phyloP scores from a whole-genome alignment of 352 stramenopile genomes.

The Phytopythium helicoides region DNA sequence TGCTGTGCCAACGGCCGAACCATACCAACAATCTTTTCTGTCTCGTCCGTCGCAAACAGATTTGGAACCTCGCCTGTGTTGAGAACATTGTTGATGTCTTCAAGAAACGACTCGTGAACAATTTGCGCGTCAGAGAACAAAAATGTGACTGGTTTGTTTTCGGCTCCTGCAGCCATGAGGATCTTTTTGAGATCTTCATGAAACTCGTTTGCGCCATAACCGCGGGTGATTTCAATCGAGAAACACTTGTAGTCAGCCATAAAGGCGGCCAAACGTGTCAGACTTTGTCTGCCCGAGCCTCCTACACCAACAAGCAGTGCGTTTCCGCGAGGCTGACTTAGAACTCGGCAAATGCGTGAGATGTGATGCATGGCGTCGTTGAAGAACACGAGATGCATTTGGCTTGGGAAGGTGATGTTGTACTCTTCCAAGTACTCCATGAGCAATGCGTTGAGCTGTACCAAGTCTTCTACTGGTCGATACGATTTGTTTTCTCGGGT shows the following conservation, averaged over 20 bases:
- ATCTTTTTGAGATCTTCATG: slow-evolving; percentile 93
- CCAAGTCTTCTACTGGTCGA: slow-evolving; percentile 60
- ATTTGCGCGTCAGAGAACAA: slow-evolving; percentile 94
- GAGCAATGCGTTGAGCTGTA: slow-evolving; percentile 72
- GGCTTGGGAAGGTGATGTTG: slow-evolving; percentile 91
- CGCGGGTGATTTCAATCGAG: slow-evolving; percentile 92
- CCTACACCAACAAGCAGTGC: slow-evolving; percentile 91
- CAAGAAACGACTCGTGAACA: slow-evolving; percentile 91
- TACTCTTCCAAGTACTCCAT: slow-evolving; percentile 93
- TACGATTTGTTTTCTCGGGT: slow-evolving; percentile 79
- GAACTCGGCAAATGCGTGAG: slow-evolving; percentile 89
- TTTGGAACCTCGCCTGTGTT: slow-evolving; percentile 94
- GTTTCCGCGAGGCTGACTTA: slow-evolving; percentile 91
- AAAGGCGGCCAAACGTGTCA: slow-evolving; percentile 89
- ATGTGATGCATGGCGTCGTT: slow-evolving; percentile 94
- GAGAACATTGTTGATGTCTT: slow-evolving; percentile 95
- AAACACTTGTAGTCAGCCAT: slow-evolving; percentile 91
- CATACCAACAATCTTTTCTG: slow-evolving; percentile 88
- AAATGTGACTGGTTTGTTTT: slow-evolving; percentile 90
- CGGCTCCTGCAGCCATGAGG: slow-evolving; percentile 83
- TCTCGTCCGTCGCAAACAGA: slow-evolving; percentile 89
- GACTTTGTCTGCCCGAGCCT: slow-evolving; percentile 87
- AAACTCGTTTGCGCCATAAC: slow-evolving; percentile 89
- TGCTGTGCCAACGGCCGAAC: slow-evolving; percentile 78
- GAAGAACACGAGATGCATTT: slow-evolving; percentile 96